Conservation (phyloP, 805 yeast genomes). For the Kazachstania africana region DNA sequence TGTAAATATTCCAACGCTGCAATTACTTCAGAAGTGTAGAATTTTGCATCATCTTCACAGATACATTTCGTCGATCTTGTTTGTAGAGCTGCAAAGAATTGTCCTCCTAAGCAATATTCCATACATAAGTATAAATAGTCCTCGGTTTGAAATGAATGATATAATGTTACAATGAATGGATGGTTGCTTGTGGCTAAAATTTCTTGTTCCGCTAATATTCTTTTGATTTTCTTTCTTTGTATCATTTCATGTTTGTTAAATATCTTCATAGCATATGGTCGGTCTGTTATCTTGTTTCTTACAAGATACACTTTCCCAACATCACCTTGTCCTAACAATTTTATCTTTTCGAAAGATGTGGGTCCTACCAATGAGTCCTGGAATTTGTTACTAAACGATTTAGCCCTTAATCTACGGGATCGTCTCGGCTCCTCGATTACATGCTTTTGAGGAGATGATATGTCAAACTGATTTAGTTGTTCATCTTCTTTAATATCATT, state of each 20-base stretch:
- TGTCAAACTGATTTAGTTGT: slow-evolving; percentile 13
- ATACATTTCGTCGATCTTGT: slow-evolving; percentile 80
- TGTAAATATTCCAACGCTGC: slow-evolving; percentile 95
- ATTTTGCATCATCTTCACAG: slow-evolving; percentile 77
- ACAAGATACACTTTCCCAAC: slow-evolving; percentile 95
- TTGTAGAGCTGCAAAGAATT: slow-evolving; percentile 90
- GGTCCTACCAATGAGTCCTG: slow-evolving; percentile 76
- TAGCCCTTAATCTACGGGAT: slow-evolving; percentile 29
- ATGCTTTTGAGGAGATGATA: neutral
- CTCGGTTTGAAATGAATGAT: slow-evolving; percentile 92
- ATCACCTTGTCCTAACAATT: slow-evolving; percentile 91
- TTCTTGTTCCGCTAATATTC: slow-evolving; percentile 94
- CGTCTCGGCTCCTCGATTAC: slow-evolving; percentile 19
- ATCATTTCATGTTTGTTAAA: slow-evolving; percentile 88
- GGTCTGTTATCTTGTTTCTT: slow-evolving; percentile 61
- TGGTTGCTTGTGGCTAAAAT: slow-evolving; percentile 90
- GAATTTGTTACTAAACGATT: slow-evolving; percentile 53
- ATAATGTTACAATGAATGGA: slow-evolving; percentile 91
- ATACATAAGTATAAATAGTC: slow-evolving; percentile 86
- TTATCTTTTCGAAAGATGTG: slow-evolving; percentile 76
- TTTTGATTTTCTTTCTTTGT: slow-evolving; percentile 82
- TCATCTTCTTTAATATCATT: slow-evolving; percentile 28
- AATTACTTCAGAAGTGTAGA: slow-evolving; percentile 93
- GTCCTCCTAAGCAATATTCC: slow-evolving; percentile 99
- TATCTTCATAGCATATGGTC: slow-evolving; percentile 86